Evolutionary conservation across 2,329 filamentous ascomycete genomes (phyloP).

Genomic region (Didymella sp.): DNA sequence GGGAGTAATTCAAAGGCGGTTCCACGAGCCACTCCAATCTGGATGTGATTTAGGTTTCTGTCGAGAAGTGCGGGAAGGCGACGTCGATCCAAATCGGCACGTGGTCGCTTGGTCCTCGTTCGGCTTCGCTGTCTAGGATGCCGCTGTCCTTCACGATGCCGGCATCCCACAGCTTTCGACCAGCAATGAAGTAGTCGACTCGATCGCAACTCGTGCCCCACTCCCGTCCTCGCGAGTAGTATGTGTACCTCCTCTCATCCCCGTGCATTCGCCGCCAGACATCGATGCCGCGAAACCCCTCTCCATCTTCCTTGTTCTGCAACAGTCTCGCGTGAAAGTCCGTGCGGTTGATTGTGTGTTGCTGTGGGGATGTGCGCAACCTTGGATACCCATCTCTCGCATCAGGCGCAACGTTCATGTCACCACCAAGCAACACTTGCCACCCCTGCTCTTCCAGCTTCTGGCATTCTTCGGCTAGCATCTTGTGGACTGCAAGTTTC

Average conservation of each 20-base stretch:
- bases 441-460: constrained; percentile 52
- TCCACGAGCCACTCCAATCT: no score
- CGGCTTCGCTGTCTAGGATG: constrained; percentile 52
- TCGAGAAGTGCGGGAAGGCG: not conserved
- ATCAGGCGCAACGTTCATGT: constrained; percentile 60
- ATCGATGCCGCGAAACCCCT: constrained; percentile 50
- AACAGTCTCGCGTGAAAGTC: constrained; percentile 62
- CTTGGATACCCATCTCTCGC: constrained; percentile 57
- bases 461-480: constrained; percentile 56
- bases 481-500: constrained; percentile 58
- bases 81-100: constrained; percentile 58
- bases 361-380: constrained; percentile 52
- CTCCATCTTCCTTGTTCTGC: not conserved
- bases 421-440: constrained; percentile 58
- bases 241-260: constrained; percentile 57
- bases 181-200: constrained; percentile 61
- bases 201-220: constrained; percentile 63
- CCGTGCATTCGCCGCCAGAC: constrained; percentile 57
- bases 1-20: not conserved
- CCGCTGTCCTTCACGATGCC: constrained; percentile 47
- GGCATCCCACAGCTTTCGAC: constrained; percentile 49
- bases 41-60: not conserved
- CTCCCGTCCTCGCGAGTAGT: constrained; percentile 52
- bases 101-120: constrained; percentile 62
- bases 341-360: constrained; percentile 58